These are phyloP conservation scores for Prunus mira DNA, from an alignment of 306 rosid genomes.

Conservation along the genomic window DNA sequence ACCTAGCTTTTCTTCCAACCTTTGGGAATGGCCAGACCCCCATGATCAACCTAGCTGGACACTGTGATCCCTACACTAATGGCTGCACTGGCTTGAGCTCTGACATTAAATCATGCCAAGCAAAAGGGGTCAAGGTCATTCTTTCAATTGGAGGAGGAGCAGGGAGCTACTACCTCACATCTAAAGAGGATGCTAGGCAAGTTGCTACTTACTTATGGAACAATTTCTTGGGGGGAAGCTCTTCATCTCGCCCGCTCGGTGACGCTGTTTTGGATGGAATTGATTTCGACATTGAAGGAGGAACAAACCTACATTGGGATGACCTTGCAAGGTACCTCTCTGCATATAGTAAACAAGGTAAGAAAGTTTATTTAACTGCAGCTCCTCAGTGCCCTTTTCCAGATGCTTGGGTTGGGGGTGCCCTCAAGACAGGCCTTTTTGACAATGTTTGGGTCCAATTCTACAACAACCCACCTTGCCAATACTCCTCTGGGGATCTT, in stretches of 20 bases:
- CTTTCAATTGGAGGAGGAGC: slow-evolving; percentile 58
- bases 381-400: slow-evolving; percentile 70
- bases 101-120: slow-evolving; percentile 41
- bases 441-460: slow-evolving; percentile 69
- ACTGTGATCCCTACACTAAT: slow-evolving; percentile 41
- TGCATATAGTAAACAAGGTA: slow-evolving; percentile 29
- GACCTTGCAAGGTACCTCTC: slow-evolving; percentile 51
- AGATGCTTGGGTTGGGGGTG: slow-evolving; percentile 51
- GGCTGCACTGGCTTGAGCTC: slow-evolving; percentile 43
- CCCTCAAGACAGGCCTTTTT: slow-evolving; percentile 51
- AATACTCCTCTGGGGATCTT: slow-evolving; percentile 41
- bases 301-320: slow-evolving; percentile 46
- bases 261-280: slow-evolving; percentile 54
- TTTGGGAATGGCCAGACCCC: slow-evolving; percentile 51
- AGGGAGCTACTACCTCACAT: slow-evolving; percentile 49
- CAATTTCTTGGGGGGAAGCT: slow-evolving; percentile 54
- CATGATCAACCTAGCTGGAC: slow-evolving; percentile 43
- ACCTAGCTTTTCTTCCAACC: slow-evolving; percentile 42
- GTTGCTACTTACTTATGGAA: slow-evolving; percentile 59
- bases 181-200: slow-evolving; percentile 41
- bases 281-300: slow-evolving; percentile 67
- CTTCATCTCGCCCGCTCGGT: slow-evolving; percentile 49
- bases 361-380: slow-evolving; percentile 49
- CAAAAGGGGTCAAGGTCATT: slow-evolving; percentile 45
- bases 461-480: slow-evolving; percentile 57